Base-by-base conservation (phyloP, 495 filamentous ascomycete species). In the Evernia prunastri region DNA sequence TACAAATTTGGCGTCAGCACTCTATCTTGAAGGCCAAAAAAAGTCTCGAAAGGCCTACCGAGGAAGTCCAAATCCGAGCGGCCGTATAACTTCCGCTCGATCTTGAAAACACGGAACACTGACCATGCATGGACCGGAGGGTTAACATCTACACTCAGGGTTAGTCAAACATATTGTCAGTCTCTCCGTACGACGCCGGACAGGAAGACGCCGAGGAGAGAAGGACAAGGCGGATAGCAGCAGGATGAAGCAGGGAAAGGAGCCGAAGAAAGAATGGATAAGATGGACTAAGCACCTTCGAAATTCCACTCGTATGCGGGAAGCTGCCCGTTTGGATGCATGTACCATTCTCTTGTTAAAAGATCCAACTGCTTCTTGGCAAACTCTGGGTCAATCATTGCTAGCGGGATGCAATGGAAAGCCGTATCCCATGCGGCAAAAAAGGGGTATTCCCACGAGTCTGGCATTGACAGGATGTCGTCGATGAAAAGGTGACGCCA, bases 391-490 rank as follows among this genome's bases (percentile, higher is more conserved):
- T 97, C 93, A 60, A 97, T 91, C 92, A 97, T 96, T 12, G 93
- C 89, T 64, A 97, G 76, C 4, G 92, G 91, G 68, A 97, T 96
- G 71, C 90, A 94, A 72, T 97, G 93, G 77, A 97, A 97, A 4
- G 92, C 92, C 43, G 91, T 92, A 70, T 97, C 93, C 93, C 93
- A 97, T 1, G 93, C 93, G 18, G 92, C 92, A 73, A 97, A 97
- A 80, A 97, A 97, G 0, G 93, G 93, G 71, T 97, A 97, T 71
- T 97, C 93, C 93, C 93, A 97, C 0, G 91, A 96, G 70, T 97
- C 93, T 8, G 93, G 93, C 92, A 97, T 97, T 0, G 92, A 96
- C 3, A 97, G 77, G 49, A 97, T 89, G 70, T 97, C 93, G 69
- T 97, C 93, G 63, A 96, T 84, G 71, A 96, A 81, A 76, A 97